Conservation (phyloP, 2,329 filamentous ascomycete species). For the Canariomyces notabilis region DNA sequence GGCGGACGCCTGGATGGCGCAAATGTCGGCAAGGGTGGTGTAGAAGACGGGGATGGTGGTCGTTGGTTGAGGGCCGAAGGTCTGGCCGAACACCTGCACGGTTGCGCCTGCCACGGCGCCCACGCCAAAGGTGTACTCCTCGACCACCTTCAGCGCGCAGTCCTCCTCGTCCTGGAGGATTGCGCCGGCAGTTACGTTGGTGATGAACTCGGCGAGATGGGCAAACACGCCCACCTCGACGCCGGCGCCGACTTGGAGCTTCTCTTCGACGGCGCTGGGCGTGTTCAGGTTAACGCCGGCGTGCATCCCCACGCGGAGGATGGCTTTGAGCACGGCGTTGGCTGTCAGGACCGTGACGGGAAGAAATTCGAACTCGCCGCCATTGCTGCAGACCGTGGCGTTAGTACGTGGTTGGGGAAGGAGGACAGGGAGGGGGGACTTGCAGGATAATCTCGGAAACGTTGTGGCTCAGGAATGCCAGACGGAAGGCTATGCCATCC, state of each 20-base stretch:
- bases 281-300: constrained; percentile 37
- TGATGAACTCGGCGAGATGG: constrained; percentile 49
- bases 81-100: constrained; percentile 36
- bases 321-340: constrained; percentile 39
- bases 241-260: constrained; percentile 36
- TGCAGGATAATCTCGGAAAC: constrained; percentile 46
- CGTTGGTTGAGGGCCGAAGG: constrained; percentile 46
- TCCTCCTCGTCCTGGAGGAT: constrained; percentile 30
- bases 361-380: constrained; percentile 52
- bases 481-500: constrained; percentile 42
- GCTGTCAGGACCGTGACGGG: constrained; percentile 46
- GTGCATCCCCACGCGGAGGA: constrained; percentile 43
- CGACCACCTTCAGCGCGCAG: constrained; percentile 42
- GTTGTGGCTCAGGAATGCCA: constrained; percentile 46
- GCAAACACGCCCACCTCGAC: constrained; percentile 46
- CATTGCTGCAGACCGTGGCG: constrained; percentile 22
- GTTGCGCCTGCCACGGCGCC: constrained; percentile 52
- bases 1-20: constrained; percentile 30
- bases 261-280: constrained; percentile 7
- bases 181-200: constrained; percentile 40
- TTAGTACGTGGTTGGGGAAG: not conserved
- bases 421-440: constrained; percentile 25
- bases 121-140: constrained; percentile 47
- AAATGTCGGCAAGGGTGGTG: constrained; percentile 44
- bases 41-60: constrained; percentile 48